Conservation (phyloP, 2,329 filamentous ascomycete genomes). For the Aspergillus unguis region DNA sequence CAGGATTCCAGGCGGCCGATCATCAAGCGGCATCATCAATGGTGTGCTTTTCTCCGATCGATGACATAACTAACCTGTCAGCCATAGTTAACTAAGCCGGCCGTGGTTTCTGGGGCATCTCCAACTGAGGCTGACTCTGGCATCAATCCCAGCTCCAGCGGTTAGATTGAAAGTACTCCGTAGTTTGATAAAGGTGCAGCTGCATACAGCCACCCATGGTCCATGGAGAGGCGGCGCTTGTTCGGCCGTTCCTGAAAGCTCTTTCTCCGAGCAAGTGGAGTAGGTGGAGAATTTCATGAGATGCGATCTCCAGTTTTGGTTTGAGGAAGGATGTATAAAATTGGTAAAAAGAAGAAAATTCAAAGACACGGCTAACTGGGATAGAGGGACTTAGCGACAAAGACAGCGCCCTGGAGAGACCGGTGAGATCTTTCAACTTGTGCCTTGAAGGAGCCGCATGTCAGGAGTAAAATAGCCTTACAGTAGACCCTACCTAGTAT, state of each 20-base stretch:
- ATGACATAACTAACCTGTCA: background rate
- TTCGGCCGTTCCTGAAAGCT: slow-evolving; percentile 16
- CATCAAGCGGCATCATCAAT: background rate
- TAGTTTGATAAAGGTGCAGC: no score
- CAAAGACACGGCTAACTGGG: slow-evolving; percentile 13
- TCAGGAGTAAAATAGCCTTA: slow-evolving; percentile 8
- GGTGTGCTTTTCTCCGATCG: slow-evolving; percentile 9
- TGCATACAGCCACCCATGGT: no score
- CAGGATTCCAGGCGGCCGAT: slow-evolving; percentile 10
- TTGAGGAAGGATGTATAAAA: slow-evolving; percentile 18
- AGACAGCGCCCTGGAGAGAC: background rate
- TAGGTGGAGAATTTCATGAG: slow-evolving; percentile 28
- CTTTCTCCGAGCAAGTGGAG: slow-evolving; percentile 33
- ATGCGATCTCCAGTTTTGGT: slow-evolving; percentile 30
- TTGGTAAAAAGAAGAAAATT: slow-evolving; percentile 13
- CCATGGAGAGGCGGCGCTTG: background rate
- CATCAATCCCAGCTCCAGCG: no score
- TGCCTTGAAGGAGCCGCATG: slow-evolving; percentile 11
- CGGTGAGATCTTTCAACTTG: slow-evolving; percentile 1
- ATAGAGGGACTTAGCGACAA: slow-evolving; percentile 3
- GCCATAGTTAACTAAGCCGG: background rate
- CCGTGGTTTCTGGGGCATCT: no score
- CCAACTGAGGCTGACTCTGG: no score
- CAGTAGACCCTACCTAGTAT: no score
- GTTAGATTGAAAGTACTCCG: no score